Percentiles rank a stretch among this genome's conserved stretches.
Conservation (phyloP, 225 moss, liverwort and hornwort species). For the Rhytidiadelphus loreus region DNA sequence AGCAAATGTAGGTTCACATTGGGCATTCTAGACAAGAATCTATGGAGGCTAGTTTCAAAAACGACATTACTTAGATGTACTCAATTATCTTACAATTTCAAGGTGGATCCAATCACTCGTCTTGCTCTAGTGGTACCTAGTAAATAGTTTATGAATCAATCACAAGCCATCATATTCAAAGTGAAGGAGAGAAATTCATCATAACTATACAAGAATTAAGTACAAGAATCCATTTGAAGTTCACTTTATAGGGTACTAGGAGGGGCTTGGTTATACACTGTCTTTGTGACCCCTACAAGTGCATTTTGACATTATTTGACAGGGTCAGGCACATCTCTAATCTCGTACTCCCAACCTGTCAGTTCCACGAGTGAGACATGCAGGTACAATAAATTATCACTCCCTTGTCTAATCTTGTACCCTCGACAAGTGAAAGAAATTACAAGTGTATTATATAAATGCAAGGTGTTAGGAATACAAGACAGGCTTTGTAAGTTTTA, state of each 20-base stretch:
- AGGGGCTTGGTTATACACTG: not conserved
- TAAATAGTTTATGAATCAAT: not conserved
- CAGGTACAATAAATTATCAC: not conserved
- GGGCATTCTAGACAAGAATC: not conserved
- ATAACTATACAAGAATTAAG: not conserved
- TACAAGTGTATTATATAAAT: not conserved
- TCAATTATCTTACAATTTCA: not conserved
- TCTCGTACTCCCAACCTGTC: not conserved
- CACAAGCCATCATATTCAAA: not conserved
- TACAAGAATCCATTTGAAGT: no score
- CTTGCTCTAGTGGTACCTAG: not conserved
- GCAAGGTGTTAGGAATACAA: not conserved
- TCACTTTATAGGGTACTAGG: not conserved
- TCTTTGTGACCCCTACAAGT: not conserved
- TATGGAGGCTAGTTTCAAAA: no score
- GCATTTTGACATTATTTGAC: no score
- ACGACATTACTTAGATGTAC: no score
- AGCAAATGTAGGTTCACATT: no score
- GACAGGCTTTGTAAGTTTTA: fast-evolving
- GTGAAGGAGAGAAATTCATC: not conserved
- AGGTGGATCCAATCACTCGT: not conserved
- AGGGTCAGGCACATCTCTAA: not conserved
- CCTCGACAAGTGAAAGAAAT: not conserved
- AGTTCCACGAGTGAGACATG: not conserved
- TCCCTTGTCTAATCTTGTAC: not conserved